Conservation (phyloP, 116 monocot genomes). For the Posidonia oceanica region DNA sequence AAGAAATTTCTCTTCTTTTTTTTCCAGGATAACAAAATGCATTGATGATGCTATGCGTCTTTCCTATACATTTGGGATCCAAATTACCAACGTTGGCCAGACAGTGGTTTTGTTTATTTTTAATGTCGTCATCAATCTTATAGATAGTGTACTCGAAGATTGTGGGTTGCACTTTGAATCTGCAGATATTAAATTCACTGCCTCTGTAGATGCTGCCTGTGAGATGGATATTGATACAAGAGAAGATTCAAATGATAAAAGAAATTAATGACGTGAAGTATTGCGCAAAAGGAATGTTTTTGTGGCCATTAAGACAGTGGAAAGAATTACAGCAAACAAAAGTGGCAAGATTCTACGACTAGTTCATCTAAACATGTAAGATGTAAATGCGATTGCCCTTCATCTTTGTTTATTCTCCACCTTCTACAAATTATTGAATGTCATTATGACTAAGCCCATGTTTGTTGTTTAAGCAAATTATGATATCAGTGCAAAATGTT, state of each 20-base stretch:
- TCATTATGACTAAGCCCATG: too few relatives aligned
- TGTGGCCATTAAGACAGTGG: conserved; percentile 50
- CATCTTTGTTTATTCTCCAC: too few relatives aligned
- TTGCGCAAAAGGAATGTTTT: conserved; percentile 36
- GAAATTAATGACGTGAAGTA: conserved; percentile 34
- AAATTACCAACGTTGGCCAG: conserved; percentile 41
- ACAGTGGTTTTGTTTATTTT: conserved; percentile 55
- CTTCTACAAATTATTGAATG: too few relatives aligned
- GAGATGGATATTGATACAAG: conserved; percentile 37
- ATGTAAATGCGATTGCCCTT: not conserved
- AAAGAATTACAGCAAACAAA: conserved; percentile 44
- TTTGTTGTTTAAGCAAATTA: too few relatives aligned
- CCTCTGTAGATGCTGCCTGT: conserved; percentile 9
- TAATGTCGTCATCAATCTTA: conserved; percentile 39
- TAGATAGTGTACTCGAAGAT: conserved; percentile 62
- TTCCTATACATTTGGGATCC: conserved; percentile 40
- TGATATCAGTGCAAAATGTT: too few relatives aligned
- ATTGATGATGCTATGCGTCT: conserved; percentile 66
- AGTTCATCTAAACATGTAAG: conserved; percentile 66
- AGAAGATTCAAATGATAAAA: conserved; percentile 22
- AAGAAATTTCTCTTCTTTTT: conserved; percentile 4
- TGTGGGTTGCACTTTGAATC: conserved; percentile 36
- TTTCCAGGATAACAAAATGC: conserved; percentile 64
- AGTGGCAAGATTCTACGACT: conserved; percentile 49
- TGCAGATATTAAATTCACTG: conserved; percentile 16